Conservation (phyloP, 139 green algal species). For the Ostreobium quekettii region DNA sequence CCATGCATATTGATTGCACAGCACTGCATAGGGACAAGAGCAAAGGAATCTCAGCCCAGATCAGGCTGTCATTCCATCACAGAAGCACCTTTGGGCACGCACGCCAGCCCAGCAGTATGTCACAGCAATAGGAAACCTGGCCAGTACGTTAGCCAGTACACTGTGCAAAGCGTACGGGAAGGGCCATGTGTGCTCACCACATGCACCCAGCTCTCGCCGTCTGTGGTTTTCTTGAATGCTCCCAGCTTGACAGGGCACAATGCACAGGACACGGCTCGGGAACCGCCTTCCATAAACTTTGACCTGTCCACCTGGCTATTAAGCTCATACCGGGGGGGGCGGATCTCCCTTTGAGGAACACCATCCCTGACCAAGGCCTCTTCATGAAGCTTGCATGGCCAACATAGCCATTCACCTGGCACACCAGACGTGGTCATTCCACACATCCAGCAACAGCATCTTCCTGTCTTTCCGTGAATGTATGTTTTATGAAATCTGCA, state of each 20-base stretch:
- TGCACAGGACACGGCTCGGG: constrained; percentile 40
- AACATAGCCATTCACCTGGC: constrained; percentile 80
- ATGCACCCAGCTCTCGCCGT: neutral
- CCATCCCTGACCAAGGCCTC: constrained; percentile 32
- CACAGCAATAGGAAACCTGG: too few relatives aligned
- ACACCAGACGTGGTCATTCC: too few relatives aligned
- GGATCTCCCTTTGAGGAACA: constrained; percentile 45
- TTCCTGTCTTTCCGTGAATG: too few relatives aligned
- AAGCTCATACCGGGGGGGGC: constrained; percentile 55
- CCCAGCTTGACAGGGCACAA: constrained; percentile 77
- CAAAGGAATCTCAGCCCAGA: too few relatives aligned
- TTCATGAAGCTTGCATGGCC: constrained; percentile 74
- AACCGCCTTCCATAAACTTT: constrained; percentile 53
- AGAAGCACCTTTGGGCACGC: too few relatives aligned
- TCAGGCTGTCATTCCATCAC: too few relatives aligned
- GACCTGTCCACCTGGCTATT: constrained; percentile 8
- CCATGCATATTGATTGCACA: too few relatives aligned
- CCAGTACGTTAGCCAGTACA: too few relatives aligned
- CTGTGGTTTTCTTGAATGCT: constrained; percentile 55
- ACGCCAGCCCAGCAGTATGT: too few relatives aligned
- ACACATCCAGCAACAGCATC: neutral
- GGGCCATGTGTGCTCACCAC: constrained; percentile 2
- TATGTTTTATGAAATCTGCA: too few relatives aligned
- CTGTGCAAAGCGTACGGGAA: too few relatives aligned
- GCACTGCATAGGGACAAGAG: too few relatives aligned